Base-by-base conservation (phyloP, 768 basidiomycete species). In the Leccinellum rugosiceps region DNA sequence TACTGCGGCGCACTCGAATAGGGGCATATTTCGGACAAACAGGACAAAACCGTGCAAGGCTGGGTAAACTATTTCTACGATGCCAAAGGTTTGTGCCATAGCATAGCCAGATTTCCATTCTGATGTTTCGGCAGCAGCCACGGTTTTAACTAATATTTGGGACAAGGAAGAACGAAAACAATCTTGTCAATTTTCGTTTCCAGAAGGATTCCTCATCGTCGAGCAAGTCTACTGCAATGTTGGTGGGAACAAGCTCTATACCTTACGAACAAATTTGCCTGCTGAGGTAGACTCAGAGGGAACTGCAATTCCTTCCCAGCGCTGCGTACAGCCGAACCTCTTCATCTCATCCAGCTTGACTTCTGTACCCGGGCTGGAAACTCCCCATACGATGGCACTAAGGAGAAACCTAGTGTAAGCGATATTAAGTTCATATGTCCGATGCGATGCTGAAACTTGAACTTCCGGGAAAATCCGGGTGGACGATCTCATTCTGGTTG, bases 51-150 rank as follows among this genome's bases (percentile, higher is more conserved):
- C 19, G 10, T 51, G 25, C 55, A 55, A 21, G 9, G 14, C 10
- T 55, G 55, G 55, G n/a, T 43, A n/a, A 30, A 14, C 38, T 30
- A 49, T 50, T 51, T 41, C 48, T 55, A 38, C 55, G 51, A 55
- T 21, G 26, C 13, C 7, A 14, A 3, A 23, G 55, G 55, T 52
- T 17, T 19, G 55, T 56, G 9, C 9, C 14, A 17, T 30, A 30
- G 10, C 11, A 32, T 11, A 31, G 15, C 31, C 14, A 21, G 10
- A 13, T 23, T 41, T 38, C 21, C 38, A 31, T 17, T 45, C 55
- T 44, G 31, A 56, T n/a, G 11, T 23, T 21, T 26, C 2, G 31
- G 15, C 4, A 53, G 50, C 55, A 6, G 50, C 50, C 25, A 44
- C 50, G 7, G 14, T 52, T 19, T 25, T 56, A 19, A 1, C 2